A percentile compares a stretch with the other conserved stretches of the same genome.
Conservation (phyloP, 192 early-diverging fungal genomes). For the Lunasporangiospora selenospora region DNA sequence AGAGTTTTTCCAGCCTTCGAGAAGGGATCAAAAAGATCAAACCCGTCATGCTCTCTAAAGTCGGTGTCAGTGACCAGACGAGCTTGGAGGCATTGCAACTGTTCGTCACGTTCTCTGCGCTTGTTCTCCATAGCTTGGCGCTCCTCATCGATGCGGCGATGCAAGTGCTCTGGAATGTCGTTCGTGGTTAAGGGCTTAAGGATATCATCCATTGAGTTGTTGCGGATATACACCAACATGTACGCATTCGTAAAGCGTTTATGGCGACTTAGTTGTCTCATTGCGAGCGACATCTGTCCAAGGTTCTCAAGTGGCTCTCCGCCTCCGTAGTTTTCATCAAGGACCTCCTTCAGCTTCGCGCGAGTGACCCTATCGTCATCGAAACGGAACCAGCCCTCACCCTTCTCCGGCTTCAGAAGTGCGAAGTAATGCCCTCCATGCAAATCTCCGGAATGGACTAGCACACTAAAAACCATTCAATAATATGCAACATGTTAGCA, state of each 20-base stretch:
- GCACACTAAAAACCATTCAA: conserved; percentile 59
- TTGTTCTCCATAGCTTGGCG: too few relatives aligned
- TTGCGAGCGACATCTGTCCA: conserved; percentile 47
- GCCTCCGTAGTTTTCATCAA: conserved; percentile 93
- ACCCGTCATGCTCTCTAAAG: too few relatives aligned
- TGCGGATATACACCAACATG: conserved; percentile 95
- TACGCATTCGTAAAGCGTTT: conserved; percentile 94
- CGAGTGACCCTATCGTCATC: conserved; percentile 93
- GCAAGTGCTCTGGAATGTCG: conserved; percentile 83
- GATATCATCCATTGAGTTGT: conserved; percentile 68
- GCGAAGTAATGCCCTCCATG: conserved; percentile 92
- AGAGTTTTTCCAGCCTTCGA: neutral
- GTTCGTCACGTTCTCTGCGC: too few relatives aligned
- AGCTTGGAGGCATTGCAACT: too few relatives aligned
- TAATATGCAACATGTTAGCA: too few relatives aligned
- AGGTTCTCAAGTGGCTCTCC: conserved; percentile 47
- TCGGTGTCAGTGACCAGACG: too few relatives aligned
- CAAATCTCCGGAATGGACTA: conserved; percentile 91
- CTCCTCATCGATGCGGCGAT: too few relatives aligned
- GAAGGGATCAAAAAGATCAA: too few relatives aligned
- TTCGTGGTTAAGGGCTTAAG: conserved; percentile 63
- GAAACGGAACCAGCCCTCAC: conserved; percentile 85
- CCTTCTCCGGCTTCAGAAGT: conserved; percentile 75
- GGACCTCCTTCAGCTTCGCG: conserved; percentile 72
- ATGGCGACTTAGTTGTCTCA: conserved; percentile 44